phyloP scores from a whole-genome alignment of 805 yeast species.

The Wickerhamiella australiensis region DNA sequence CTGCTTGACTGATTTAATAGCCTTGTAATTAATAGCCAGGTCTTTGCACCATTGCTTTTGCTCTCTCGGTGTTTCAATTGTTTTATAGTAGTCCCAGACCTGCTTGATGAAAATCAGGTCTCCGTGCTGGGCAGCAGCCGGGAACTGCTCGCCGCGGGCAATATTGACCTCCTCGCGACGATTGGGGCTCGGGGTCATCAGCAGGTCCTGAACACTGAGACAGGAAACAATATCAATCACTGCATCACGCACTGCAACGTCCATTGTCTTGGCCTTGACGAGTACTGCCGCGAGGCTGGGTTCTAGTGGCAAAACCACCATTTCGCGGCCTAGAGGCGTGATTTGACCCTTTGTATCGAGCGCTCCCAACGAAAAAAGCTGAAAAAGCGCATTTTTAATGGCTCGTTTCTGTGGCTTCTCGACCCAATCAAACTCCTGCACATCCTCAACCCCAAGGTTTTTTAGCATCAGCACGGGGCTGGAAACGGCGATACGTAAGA shows the following conservation, averaged over 20 bases:
- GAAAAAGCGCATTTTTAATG: slow-evolving; percentile 60
- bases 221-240: slow-evolving; percentile 88
- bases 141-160: slow-evolving; percentile 54
- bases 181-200: slow-evolving; percentile 69
- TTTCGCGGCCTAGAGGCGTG: slow-evolving; percentile 66
- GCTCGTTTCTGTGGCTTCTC: slow-evolving; percentile 80
- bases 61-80: slow-evolving; percentile 37
- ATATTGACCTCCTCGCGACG: slow-evolving; percentile 74
- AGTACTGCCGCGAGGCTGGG: slow-evolving; percentile 85
- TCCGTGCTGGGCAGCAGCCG: slow-evolving; percentile 62
- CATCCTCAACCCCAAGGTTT: slow-evolving; percentile 68
- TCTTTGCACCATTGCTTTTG: slow-evolving; percentile 74
- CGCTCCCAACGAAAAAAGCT: slow-evolving; percentile 69
- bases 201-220: slow-evolving; percentile 78
- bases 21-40: slow-evolving; percentile 61
- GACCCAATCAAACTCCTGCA: slow-evolving; percentile 82
- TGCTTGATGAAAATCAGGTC: slow-evolving; percentile 78
- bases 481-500: slow-evolving; percentile 71
- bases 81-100: slow-evolving; percentile 47
- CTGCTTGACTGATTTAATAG: slow-evolving; percentile 62
- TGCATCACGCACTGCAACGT: slow-evolving; percentile 32
- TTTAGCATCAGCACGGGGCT: slow-evolving; percentile 77
- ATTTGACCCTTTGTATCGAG: slow-evolving; percentile 63
- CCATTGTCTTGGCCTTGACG: slow-evolving; percentile 46
- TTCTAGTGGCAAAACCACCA: slow-evolving; percentile 84